Evolutionary conservation across 768 basidiomycete species (phyloP).

Genomic region (Leucocoprinus sp.): DNA sequence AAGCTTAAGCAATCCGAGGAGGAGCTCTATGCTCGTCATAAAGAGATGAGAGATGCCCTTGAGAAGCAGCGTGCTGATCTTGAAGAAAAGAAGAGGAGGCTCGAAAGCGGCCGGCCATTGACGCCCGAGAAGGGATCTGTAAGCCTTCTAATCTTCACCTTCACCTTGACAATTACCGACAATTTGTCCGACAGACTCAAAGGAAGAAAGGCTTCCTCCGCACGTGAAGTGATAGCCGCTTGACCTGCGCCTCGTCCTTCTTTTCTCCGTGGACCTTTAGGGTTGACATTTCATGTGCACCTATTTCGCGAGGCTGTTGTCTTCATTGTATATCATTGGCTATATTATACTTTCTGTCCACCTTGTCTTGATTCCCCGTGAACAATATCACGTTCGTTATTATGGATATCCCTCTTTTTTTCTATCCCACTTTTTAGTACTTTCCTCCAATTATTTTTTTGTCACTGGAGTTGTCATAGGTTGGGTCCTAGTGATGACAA

Average conservation of each 20-base stretch:
- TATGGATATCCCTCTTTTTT: conserved; percentile 43
- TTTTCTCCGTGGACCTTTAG: conserved; percentile 18
- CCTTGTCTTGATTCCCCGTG: conserved; percentile 42
- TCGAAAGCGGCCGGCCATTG: conserved; percentile 90
- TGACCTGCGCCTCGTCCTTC: conserved; percentile 19
- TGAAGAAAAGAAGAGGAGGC: conserved; percentile 96
- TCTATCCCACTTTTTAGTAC: conserved; percentile 43
- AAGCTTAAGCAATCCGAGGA: conserved; percentile 99
- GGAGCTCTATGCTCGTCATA: conserved; percentile 96
- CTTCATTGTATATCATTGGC: conserved; percentile 33
- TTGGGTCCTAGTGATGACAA: conserved; percentile 31
- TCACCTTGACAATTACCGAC: conserved; percentile 14
- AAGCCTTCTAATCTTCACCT: conserved; percentile 25
- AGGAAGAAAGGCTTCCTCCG: conserved; percentile 76
- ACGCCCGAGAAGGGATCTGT: conserved; percentile 91
- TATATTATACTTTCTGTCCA: conserved; percentile 29
- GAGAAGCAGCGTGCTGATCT: conserved; percentile 94
- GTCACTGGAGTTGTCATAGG: conserved; percentile 34
- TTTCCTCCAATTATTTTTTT: conserved; percentile 32
- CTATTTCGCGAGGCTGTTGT: conserved; percentile 20
- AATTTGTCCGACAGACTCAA: conserved; percentile 33
- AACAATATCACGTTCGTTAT: conserved; percentile 53
- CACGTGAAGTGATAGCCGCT: conserved; percentile 35
- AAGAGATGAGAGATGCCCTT: conserved; percentile 99
- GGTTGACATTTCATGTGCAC: conserved; percentile 22